Evolutionary conservation across 2,329 filamentous ascomycete genomes (phyloP), one percentile per base, ranked within the genome.

Genomic region (Spiromastix sp.): DNA sequence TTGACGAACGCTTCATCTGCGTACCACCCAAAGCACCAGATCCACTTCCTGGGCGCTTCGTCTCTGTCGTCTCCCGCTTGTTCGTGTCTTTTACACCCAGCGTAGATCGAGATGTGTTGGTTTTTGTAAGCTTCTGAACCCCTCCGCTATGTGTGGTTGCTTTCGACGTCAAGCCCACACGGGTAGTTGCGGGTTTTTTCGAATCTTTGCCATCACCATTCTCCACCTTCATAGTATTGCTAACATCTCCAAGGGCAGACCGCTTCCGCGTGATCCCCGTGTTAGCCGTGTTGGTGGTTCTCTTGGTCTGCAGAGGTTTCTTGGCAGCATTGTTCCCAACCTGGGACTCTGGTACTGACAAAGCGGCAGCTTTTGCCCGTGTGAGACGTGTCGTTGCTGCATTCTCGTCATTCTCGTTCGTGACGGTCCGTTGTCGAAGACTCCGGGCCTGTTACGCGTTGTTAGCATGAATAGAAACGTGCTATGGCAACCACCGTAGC

Each of bases 351-450:
- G 58, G 57, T 26, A 57, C 59, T 26, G 57, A 59, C 26, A 74
- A 70, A 31, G 82, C 81, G 39, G 85, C 85, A 34, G 86, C 79
- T 68, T 96, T 95, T 48, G 91, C 87, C 66, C 91, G 78, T 51
- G 91, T 96, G 58, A 95, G 68, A 66, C 87, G 85, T 64, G 82
- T 85, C 42, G 82, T 78, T 15, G 49, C 66, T 45, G 64, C 74
- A 60, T 94, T 93, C 69, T 95, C 91, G 60, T 95, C 89, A 58
- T 95, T 95, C 70, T 95, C 87, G 62, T 93, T 91, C 47, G 81
- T 81, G 52, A 81, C 73, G 59, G 78, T 74, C 64, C 86, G 81
- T 59, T 78, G 74, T 63, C 81, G 76, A 53, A 77, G 70, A 57
- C 74, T 68, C 63, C 83, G 81, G 68, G 71, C 74, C 81, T 80